Conservation (phyloP, 441 rosid species). For the Mallotus repandus region DNA sequence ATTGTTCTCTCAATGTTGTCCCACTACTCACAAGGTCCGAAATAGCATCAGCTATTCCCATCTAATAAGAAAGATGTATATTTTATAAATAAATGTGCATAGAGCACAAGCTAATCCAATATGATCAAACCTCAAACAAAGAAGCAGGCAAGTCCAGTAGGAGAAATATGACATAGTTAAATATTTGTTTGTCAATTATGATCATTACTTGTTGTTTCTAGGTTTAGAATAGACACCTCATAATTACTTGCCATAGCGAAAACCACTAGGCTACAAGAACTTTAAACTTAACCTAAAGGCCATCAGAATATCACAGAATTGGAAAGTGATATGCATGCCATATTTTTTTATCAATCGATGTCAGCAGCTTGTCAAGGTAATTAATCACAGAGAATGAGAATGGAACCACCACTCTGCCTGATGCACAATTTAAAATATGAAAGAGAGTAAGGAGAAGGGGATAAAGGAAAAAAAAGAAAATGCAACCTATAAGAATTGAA, state of each 20-base stretch:
- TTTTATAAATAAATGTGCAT: neutral
- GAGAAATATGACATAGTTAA: neutral
- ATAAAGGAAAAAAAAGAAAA: neutral
- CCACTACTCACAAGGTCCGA: slow-evolving; percentile 99
- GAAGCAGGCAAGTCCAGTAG: neutral
- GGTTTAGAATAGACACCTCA: neutral
- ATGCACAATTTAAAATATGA: neutral
- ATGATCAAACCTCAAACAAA: neutral
- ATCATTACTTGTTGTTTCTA: slow-evolving; percentile 1
- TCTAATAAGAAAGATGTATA: slow-evolving; percentile 44
- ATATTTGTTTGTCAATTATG: neutral
- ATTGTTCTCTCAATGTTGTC: slow-evolving; percentile 82
- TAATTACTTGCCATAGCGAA: neutral
- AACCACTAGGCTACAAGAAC: neutral
- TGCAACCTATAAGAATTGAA: neutral
- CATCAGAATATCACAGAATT: neutral
- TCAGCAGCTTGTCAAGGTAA: neutral
- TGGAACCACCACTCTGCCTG: neutral
- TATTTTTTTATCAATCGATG: no score
- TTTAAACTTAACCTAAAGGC: neutral
- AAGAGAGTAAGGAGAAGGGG: neutral
- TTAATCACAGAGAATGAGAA: neutral
- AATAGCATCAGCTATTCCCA: slow-evolving; percentile 99
- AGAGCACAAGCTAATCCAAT: neutral
- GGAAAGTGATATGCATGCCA: neutral